A percentile compares a stretch with the other conserved stretches of the same genome.
These are phyloP conservation scores for Cryptococcus sp. DNA, from an alignment of 1,284 basidiomycete species.

Conservation along the genomic window DNA sequence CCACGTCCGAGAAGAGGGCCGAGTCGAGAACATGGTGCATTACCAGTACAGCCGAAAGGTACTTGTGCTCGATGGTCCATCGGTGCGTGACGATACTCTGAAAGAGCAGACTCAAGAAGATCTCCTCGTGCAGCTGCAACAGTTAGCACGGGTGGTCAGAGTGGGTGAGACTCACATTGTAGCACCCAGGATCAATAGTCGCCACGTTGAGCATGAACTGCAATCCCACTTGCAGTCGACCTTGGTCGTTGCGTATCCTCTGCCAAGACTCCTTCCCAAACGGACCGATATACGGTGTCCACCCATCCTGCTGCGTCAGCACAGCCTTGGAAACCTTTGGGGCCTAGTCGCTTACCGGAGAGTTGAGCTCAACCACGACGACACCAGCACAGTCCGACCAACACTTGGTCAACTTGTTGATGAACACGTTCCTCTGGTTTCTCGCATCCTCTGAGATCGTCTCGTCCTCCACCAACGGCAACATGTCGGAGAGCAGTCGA, in stretches of 20 bases:
- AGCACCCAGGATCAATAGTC: constrained; percentile 59
- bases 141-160: constrained; percentile 2
- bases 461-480: constrained; percentile 40
- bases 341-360: constrained; percentile 47
- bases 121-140: constrained; percentile 52
- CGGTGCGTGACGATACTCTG: constrained; percentile 53
- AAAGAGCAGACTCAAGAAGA: constrained; percentile 57
- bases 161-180: constrained; percentile 48
- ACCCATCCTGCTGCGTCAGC: constrained; percentile 50
- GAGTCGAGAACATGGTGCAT: constrained; percentile 27
- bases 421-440: constrained; percentile 36
- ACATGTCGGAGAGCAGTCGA: constrained; percentile 55
- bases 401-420: constrained; percentile 61
- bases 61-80: constrained; percentile 59
- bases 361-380: constrained; percentile 56
- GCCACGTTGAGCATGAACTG: constrained; percentile 65
- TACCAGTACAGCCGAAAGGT: constrained; percentile 47
- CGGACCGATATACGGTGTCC: constrained; percentile 58
- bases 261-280: constrained; percentile 59
- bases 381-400: constrained; percentile 72
- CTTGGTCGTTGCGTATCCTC: constrained; percentile 52
- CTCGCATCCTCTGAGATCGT: constrained; percentile 18
- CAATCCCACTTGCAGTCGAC: constrained; percentile 60
- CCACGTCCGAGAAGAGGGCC: constrained; percentile 20
- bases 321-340: neutral